phyloP scores from a whole-genome alignment of 257 asterid genomes.

The Solanum pinnatisectum region DNA sequence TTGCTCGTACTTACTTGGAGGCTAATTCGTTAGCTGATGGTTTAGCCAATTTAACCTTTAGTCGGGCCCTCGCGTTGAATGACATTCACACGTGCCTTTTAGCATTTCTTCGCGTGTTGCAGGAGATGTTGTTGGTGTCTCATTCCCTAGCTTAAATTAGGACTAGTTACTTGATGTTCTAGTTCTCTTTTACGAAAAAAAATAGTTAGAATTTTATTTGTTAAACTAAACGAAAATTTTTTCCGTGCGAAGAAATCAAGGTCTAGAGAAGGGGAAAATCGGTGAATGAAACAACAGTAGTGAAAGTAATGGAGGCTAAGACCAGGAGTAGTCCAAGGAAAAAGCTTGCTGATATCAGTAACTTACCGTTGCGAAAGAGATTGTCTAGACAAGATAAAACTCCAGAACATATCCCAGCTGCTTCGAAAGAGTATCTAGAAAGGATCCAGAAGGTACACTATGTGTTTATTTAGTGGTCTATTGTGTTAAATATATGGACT shows the following conservation, averaged over 20 bases:
- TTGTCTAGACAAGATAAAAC: constrained; percentile 15
- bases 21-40: not conserved
- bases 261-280: not conserved
- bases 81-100: not conserved
- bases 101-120: not conserved
- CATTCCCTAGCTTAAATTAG: not conserved
- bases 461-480: not conserved
- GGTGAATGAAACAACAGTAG: not conserved
- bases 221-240: not conserved
- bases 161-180: not conserved
- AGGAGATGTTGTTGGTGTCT: not conserved
- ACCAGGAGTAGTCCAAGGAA: constrained; percentile 27
- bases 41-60: not conserved
- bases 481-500: not conserved
- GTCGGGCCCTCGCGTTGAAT: not conserved
- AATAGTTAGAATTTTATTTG: not conserved
- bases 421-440: constrained; percentile 22
- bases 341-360: constrained; percentile 64
- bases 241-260: not conserved
- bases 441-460: constrained; percentile 44
- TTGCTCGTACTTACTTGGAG: not conserved
- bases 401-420: constrained; percentile 14
- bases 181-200: not conserved
- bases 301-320: constrained; percentile 12
- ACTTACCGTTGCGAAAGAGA: constrained; percentile 37